Percentiles rank a stretch among this genome's conserved stretches.
Conservation (phyloP, 129 eudicot species). For the Heracleum sosnowskyi region DNA sequence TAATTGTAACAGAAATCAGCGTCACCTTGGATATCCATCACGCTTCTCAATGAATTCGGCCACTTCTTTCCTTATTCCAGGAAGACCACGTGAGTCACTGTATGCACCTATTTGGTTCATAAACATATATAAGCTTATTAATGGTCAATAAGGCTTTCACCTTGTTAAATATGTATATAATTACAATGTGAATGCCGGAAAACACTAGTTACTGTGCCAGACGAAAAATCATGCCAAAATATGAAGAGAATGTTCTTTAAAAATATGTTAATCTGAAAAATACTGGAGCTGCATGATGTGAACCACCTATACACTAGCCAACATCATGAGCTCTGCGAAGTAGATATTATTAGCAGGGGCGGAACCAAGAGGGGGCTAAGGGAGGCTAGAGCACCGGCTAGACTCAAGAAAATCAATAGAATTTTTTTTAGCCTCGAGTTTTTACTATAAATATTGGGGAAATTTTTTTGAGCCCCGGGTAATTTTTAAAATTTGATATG, state of each 20-base stretch:
- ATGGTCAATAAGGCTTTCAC: neutral
- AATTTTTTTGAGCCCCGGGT: too few relatives aligned
- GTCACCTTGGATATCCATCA: conserved; percentile 97
- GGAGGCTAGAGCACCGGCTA: too few relatives aligned
- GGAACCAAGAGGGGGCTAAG: too few relatives aligned
- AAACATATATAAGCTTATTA: conserved; percentile 4
- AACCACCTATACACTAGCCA: neutral
- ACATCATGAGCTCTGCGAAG: neutral
- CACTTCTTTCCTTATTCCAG: conserved; percentile 94
- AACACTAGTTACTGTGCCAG: neutral
- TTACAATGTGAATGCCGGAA: neutral
- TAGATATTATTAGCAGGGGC: too few relatives aligned
- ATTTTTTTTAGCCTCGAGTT: too few relatives aligned
- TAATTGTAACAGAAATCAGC: neutral
- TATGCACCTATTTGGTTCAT: conserved; percentile 66
- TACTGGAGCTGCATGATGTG: neutral
- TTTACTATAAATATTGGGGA: too few relatives aligned
- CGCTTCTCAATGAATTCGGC: conserved; percentile 92
- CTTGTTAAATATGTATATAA: neutral
- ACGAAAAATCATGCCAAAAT: neutral
- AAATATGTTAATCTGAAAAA: neutral
- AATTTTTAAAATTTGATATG: too few relatives aligned
- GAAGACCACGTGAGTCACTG: conserved; percentile 97
- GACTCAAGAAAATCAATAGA: too few relatives aligned
- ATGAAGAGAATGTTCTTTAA: neutral